Percentiles rank a stretch among this genome's conserved stretches.
Evolutionary conservation across 2,329 filamentous ascomycete genomes (phyloP).

Genomic region (Phaeosphaeria sp.): DNA sequence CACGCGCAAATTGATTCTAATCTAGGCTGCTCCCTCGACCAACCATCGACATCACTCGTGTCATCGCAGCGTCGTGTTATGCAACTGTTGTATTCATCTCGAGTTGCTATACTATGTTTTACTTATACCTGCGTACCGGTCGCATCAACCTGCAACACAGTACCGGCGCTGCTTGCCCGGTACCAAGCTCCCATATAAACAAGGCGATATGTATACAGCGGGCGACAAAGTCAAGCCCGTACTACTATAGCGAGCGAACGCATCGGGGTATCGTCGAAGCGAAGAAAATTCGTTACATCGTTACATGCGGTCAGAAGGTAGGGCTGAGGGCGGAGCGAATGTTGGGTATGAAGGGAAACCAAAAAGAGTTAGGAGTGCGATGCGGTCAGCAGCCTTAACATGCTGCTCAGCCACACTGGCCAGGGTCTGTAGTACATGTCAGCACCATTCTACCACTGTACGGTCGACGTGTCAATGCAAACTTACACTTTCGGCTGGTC

Average conservation of each 20-base stretch:
- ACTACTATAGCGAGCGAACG: constrained; percentile 29
- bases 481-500: constrained; percentile 47
- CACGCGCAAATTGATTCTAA: background rate
- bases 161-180: background rate
- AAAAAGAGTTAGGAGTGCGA: constrained; percentile 13
- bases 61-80: background rate
- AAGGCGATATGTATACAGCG: constrained; percentile 8
- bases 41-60: background rate
- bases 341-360: constrained; percentile 4
- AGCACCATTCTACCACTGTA: constrained; percentile 12
- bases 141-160: background rate
- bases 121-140: constrained; percentile 1
- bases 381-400: background rate
- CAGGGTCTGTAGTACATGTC: constrained; percentile 36
- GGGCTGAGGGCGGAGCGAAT: constrained; percentile 19
- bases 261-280: constrained; percentile 35
- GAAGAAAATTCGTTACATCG: constrained; percentile 27
- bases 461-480: constrained; percentile 2
- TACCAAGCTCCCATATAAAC: constrained; percentile 3
- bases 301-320: constrained; percentile 14
- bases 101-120: background rate
- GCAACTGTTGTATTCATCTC: constrained; percentile 1
- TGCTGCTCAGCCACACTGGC: constrained; percentile 40
- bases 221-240: constrained; percentile 7
- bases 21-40: background rate